Conservation (phyloP, 352 stramenopile genomes). For the Phytophthora multivora region DNA sequence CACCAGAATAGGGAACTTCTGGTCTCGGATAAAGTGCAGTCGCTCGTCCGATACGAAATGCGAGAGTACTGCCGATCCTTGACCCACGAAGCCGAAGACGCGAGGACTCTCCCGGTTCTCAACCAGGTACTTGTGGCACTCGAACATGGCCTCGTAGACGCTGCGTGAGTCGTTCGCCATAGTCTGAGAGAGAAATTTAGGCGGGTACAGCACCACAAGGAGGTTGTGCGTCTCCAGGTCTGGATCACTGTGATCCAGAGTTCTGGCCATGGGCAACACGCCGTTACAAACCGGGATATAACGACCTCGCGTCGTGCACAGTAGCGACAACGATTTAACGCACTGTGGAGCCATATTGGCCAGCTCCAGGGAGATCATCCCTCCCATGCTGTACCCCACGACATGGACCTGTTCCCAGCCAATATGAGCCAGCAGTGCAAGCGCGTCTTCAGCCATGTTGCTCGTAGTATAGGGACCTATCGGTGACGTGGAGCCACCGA, state of each 20-base stretch:
- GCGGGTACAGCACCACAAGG: constrained; percentile 36
- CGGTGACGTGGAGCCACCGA: constrained; percentile 43
- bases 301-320: constrained; percentile 44
- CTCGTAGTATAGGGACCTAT: constrained; percentile 45
- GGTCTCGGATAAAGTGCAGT: constrained; percentile 41
- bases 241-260: constrained; percentile 26
- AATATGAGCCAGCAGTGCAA: constrained; percentile 50
- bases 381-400: constrained; percentile 53
- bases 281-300: constrained; percentile 40
- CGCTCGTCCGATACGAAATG: constrained; percentile 48
- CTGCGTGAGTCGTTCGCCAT: constrained; percentile 33
- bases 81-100: constrained; percentile 39
- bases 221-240: constrained; percentile 40
- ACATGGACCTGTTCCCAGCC: constrained; percentile 44
- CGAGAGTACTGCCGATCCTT: constrained; percentile 37
- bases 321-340: constrained; percentile 44
- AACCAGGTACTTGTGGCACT: constrained; percentile 42
- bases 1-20: constrained; percentile 40
- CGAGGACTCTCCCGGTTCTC: constrained; percentile 30
- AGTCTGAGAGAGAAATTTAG: constrained; percentile 34
- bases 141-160: constrained; percentile 37
- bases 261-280: constrained; percentile 34
- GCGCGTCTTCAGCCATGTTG: constrained; percentile 46
- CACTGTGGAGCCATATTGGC: constrained; percentile 33
- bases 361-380: constrained; percentile 57